Evolutionary conservation across 169 alveolate genomes (phyloP), one percentile per base, ranked within the genome.

Genomic region (Plasmodium gonderi): DNA sequence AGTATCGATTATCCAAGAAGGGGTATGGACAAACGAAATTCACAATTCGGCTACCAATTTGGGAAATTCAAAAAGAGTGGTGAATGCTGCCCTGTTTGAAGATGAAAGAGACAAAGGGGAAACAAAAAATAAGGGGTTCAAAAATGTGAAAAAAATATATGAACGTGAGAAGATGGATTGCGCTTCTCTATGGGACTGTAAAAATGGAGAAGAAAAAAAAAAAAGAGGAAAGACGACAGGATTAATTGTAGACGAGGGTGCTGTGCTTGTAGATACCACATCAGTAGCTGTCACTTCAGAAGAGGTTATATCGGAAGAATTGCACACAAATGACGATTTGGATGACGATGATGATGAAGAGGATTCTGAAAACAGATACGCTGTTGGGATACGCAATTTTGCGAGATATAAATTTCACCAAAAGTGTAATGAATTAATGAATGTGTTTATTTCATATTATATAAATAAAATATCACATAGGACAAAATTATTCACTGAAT

Each of bases 341-440:
- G 49, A 76, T 0, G 36, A 44, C 26, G 42, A 60, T 33, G 29
- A n/a, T 2, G 75, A 83, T 47, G 26, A 38, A 31, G 38, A 51
- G 6, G 23, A 68, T n/a, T n/a, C n/a, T 14, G 20, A 17, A 20
- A 38, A 83, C 17, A 83, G 64, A 33, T 72, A 26, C 23, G 69
- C 69, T 20, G 26, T 60, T 12, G 81, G 91, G 2, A 78, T 90
- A 29, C 36, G 82, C 40, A 78, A 67, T 12, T 76, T 90, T 90
- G 45, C 29, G 20, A 90, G 51, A 33, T 45, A 77, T 65, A 90
- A 77, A 77, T 78, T 90, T 20, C 75, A 65, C 20, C 51, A 90
- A 77, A 90, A 90, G 20, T 77, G 91, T 77, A 90, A 29, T 33
- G 90, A 78, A 51, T 36, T 90, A 47, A 79, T 65, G 44, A 90